Conservation (phyloP, 2,329 filamentous ascomycete species). For the Alternaria viburni region DNA sequence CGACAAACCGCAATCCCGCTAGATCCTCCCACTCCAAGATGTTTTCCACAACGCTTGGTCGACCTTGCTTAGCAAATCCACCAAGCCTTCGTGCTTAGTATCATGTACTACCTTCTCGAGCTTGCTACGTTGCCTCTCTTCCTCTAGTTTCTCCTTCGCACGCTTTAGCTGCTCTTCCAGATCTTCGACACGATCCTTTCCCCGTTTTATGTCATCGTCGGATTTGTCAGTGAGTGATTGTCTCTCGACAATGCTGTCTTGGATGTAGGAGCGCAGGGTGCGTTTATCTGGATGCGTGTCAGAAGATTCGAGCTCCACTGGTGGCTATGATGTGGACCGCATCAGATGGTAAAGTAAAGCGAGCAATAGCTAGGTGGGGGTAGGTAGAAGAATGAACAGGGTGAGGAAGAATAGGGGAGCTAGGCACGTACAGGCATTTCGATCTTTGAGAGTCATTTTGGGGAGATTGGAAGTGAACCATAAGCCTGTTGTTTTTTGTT, state of each 20-base stretch:
- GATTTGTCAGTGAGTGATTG: no score
- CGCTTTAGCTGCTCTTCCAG: background rate
- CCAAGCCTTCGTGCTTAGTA: background rate
- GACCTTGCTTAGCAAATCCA: background rate
- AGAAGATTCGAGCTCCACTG: no score
- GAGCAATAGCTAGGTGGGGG: no score
- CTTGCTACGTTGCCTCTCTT: background rate
- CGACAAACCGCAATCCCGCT: no score
- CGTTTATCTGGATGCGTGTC: background rate
- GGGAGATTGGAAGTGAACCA: background rate
- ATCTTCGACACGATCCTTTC: no score
- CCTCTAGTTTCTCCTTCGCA: fast-evolving
- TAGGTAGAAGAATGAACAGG: no score
- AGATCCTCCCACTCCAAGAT: no score
- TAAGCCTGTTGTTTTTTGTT: background rate
- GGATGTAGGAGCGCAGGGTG: background rate
- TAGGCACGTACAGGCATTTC: background rate
- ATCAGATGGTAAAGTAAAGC: no score
- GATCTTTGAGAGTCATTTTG: background rate
- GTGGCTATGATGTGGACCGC: no score
- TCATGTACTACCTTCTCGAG: background rate
- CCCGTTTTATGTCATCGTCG: no score
- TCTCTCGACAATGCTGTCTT: background rate
- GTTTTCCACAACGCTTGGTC: no score
- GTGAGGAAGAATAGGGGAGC: no score